Percentiles rank a stretch among this genome's conserved stretches.
These are phyloP conservation scores for Solanum sitiens DNA, from an alignment of 257 asterid genomes.

Conservation along the genomic window DNA sequence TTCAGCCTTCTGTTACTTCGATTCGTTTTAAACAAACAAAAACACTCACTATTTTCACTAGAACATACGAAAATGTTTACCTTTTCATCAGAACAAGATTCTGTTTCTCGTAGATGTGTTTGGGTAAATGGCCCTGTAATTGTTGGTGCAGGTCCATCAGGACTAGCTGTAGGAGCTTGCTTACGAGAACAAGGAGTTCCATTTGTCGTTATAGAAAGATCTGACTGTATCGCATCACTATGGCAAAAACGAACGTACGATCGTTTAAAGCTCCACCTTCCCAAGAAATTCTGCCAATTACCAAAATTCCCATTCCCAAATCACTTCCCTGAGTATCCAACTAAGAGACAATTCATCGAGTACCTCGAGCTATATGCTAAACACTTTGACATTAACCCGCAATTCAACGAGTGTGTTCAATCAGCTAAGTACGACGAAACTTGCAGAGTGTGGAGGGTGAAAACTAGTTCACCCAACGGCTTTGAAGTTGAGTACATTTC, in stretches of 20 bases:
- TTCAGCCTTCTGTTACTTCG: fast-evolving
- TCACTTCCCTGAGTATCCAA: slow-evolving; percentile 72
- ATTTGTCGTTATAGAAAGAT: slow-evolving; percentile 50
- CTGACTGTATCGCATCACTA: slow-evolving; percentile 82
- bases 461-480: slow-evolving; percentile 21
- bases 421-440: slow-evolving; percentile 70
- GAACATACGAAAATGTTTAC: slow-evolving; percentile 32
- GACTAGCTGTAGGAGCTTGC: slow-evolving; percentile 90
- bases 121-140: slow-evolving; percentile 88
- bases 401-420: slow-evolving; percentile 57
- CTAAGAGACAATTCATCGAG: slow-evolving; percentile 55
- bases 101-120: slow-evolving; percentile 44
- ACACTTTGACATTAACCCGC: slow-evolving; percentile 47
- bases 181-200: slow-evolving; percentile 61
- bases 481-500: slow-evolving; percentile 71
- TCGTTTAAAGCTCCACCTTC: slow-evolving; percentile 77
- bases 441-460: slow-evolving; percentile 59
- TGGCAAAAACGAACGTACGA: slow-evolving; percentile 90
- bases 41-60: background rate
- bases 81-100: slow-evolving; percentile 15
- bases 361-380: slow-evolving; percentile 60
- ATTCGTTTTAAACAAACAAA: background rate
- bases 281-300: slow-evolving; percentile 68
- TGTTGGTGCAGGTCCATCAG: slow-evolving; percentile 93
- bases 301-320: slow-evolving; percentile 68